These are phyloP conservation scores for Thuja plicata DNA, from an alignment of 83 land plant species.

Conservation along the genomic window DNA sequence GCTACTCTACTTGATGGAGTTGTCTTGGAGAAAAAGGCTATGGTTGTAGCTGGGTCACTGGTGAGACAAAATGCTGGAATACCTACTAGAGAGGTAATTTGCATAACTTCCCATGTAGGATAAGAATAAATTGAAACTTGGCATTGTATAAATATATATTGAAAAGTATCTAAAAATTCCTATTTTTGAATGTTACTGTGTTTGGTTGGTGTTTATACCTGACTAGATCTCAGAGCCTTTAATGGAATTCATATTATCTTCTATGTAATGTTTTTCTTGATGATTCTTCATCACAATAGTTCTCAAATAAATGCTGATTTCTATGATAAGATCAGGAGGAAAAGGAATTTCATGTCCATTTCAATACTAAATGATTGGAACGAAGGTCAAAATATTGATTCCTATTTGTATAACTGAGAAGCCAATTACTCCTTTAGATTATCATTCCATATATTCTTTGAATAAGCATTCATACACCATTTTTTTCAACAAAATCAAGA, in stretches of 20 bases:
- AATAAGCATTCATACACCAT: background rate
- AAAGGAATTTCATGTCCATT: background rate
- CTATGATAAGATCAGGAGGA: background rate
- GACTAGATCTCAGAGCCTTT: background rate
- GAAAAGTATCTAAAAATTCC: too few species aligned
- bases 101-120: background rate
- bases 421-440: too few species aligned
- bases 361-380: background rate
- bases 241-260: background rate
- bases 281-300: background rate
- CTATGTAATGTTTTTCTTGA: background rate
- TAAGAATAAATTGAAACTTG: background rate
- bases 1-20: too few species aligned
- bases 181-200: too few species aligned
- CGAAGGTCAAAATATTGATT: background rate
- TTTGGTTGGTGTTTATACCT: too few species aligned
- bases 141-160: background rate
- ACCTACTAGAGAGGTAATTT: conserved; percentile 46
- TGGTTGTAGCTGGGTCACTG: too few species aligned
- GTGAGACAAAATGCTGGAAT: too few species aligned
- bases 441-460: background rate
- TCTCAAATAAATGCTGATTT: background rate
- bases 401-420: background rate
- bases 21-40: too few species aligned
- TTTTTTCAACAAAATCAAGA: background rate